Conservation (phyloP, 2,329 filamentous ascomycete species). For the Cladosporium sp. region DNA sequence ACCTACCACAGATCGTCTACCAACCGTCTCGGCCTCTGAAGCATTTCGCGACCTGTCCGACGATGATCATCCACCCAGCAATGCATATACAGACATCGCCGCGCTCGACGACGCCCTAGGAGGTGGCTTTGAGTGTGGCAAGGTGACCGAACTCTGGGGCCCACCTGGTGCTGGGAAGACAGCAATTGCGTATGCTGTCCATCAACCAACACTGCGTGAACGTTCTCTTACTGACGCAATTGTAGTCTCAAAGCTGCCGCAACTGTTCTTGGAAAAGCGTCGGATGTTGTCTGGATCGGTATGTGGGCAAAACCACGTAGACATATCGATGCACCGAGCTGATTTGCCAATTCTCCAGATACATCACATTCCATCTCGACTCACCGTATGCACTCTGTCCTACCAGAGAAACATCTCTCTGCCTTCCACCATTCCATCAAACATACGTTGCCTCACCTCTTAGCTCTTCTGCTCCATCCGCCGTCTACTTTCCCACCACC, state of each 20-base stretch:
- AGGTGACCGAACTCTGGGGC: conserved; percentile 83
- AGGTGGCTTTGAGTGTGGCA: conserved; percentile 67
- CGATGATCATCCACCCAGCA: conserved; percentile 45
- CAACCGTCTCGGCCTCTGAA: conserved; percentile 71
- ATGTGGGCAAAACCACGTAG: not conserved
- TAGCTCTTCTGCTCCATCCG: conserved; percentile 70
- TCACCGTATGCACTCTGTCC: not conserved
- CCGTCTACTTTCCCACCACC: conserved; percentile 56
- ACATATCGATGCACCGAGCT: not conserved
- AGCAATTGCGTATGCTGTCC: conserved; percentile 55
- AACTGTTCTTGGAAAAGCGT: not conserved
- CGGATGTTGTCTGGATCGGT: conserved; percentile 9
- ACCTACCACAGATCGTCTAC: conserved; percentile 62
- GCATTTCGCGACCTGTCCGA: conserved; percentile 56
- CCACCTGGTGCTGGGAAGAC: conserved; percentile 85
- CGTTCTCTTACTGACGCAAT: not conserved
- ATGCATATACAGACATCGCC: conserved; percentile 45
- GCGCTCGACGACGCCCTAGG: conserved; percentile 43
- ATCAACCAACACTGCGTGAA: not conserved
- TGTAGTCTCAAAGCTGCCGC: conserved; percentile 11
- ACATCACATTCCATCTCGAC: conserved; percentile 4
- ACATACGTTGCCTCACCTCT: conserved; percentile 57
- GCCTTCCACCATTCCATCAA: conserved; percentile 60
- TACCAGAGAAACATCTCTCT: not conserved
- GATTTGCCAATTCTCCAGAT: not conserved